Conservation (phyloP, 2,329 filamentous ascomycete genomes). For the Aspergillus luchuensis region DNA sequence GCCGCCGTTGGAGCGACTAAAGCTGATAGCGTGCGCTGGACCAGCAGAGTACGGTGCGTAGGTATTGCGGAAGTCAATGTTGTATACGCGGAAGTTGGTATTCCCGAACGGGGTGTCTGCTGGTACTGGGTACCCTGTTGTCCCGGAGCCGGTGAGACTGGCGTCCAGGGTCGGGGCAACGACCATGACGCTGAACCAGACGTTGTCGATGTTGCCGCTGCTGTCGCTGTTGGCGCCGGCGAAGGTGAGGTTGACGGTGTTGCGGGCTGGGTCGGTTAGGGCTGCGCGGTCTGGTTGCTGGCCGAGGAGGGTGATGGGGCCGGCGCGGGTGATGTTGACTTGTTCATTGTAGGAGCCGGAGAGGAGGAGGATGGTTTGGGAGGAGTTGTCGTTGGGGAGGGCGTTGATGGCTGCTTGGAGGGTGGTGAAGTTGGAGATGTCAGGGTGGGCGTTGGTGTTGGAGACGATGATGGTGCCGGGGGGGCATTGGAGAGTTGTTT, state of each 20-base stretch:
- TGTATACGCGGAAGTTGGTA: constrained; percentile 65
- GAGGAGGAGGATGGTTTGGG: constrained; percentile 61
- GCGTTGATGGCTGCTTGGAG: constrained; percentile 54
- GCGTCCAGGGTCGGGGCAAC: constrained; percentile 66
- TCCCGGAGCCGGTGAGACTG: constrained; percentile 62
- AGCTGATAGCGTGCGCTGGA: constrained; percentile 61
- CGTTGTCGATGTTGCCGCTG: constrained; percentile 57
- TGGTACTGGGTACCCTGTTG: constrained; percentile 64
- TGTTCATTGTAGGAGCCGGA: constrained; percentile 65
- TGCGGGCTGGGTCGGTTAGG: constrained; percentile 50
- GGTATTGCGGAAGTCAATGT: constrained; percentile 66
- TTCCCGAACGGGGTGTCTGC: constrained; percentile 65
- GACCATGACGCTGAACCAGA: constrained; percentile 62
- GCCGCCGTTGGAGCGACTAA: constrained; percentile 65
- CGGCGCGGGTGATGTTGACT: constrained; percentile 64
- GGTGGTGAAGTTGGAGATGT: constrained; percentile 33
- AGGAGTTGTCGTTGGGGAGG: constrained; percentile 48
- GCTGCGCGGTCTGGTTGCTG: constrained; percentile 44
- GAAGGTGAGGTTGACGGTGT: constrained; percentile 61
- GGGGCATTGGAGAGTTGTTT: constrained; percentile 30
- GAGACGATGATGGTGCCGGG: constrained; percentile 34
- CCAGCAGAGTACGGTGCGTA: constrained; percentile 56
- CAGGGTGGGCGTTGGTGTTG: constrained; percentile 15
- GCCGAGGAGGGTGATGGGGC: constrained; percentile 64
- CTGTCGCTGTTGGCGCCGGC: constrained; percentile 55